A percentile compares a stretch with the other conserved stretches of the same genome.
phyloP scores from a whole-genome alignment of 176 grass and related monocot genomes.

The Lolium rigidum region DNA sequence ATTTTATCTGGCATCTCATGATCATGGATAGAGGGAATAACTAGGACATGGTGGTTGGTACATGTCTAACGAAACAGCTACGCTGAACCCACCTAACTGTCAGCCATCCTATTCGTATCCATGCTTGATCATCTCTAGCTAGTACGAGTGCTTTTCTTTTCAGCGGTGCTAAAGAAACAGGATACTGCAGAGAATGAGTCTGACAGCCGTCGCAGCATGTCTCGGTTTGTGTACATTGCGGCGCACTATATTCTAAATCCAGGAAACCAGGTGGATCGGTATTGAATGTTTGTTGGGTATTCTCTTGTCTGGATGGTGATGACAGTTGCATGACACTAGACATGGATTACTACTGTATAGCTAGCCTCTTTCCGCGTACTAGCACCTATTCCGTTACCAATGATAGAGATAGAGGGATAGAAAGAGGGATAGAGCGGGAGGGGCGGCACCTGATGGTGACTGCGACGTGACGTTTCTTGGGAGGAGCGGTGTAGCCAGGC shows the following conservation, averaged over 20 bases:
- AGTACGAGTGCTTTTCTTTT: background rate
- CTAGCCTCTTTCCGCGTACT: slow-evolving; percentile 5
- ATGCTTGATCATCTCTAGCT: background rate
- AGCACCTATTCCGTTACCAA: background rate
- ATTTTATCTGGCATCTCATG: slow-evolving; percentile 32
- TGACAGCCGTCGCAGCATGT: background rate
- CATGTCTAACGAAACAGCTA: background rate
- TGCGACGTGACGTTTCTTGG: slow-evolving; percentile 27
- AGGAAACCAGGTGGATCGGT: background rate
- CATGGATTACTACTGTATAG: background rate
- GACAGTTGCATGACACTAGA: slow-evolving; percentile 16
- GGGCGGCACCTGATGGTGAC: slow-evolving; percentile 22
- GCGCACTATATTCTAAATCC: background rate
- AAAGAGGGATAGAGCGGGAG: background rate
- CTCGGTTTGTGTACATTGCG: background rate
- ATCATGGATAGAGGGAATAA: slow-evolving; percentile 29
- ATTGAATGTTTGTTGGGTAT: background rate
- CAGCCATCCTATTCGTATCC: background rate
- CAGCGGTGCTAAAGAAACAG: background rate
- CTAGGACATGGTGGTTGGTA: slow-evolving; percentile 22
- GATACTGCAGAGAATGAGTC: background rate
- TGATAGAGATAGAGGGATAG: background rate
- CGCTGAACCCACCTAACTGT: background rate
- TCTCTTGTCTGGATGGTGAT: background rate
- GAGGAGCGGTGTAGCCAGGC: slow-evolving; percentile 16